These are phyloP conservation scores for Lantana camara DNA, from an alignment of 257 asterid species.

Conservation along the genomic window DNA sequence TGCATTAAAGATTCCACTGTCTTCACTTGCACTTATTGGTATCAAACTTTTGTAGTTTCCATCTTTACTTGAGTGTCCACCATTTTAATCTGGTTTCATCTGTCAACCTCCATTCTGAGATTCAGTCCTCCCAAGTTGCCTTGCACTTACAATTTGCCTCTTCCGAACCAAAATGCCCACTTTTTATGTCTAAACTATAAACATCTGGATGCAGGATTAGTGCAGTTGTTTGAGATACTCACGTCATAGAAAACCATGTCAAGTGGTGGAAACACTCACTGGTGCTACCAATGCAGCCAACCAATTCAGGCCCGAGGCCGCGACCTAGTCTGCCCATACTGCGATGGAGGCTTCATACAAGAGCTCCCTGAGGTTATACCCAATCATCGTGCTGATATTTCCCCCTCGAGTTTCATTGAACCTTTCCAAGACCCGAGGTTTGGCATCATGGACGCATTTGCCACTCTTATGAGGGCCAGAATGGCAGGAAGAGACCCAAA, in stretches of 20 bases:
- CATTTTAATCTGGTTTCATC: neutral
- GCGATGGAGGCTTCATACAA: conserved; percentile 81
- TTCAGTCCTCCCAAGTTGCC: neutral
- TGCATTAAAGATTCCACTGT: neutral
- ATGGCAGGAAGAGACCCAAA: conserved; percentile 75
- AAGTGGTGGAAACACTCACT: conserved; percentile 68
- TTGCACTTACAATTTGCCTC: neutral
- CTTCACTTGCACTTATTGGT: neutral
- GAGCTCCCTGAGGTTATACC: conserved; percentile 63
- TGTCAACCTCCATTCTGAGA: neutral
- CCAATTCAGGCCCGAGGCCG: conserved; percentile 55
- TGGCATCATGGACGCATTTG: conserved; percentile 69
- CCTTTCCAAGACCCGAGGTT: conserved; percentile 42
- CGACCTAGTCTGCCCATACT: conserved; percentile 61
- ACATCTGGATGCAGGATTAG: conserved; percentile 30
- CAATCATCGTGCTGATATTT: conserved; percentile 36
- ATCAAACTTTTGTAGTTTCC: neutral
- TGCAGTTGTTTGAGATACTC: conserved; percentile 21
- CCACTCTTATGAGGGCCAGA: conserved; percentile 73
- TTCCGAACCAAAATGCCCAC: conserved; percentile 16
- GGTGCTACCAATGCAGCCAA: conserved; percentile 87
- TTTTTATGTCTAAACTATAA: conserved; percentile 9
- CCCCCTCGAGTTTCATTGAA: conserved; percentile 40
- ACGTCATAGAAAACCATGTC: conserved; percentile 40
- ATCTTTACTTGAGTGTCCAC: neutral